phyloP scores from a whole-genome alignment of 768 basidiomycete species.

The Kwoniella dejecticola region DNA sequence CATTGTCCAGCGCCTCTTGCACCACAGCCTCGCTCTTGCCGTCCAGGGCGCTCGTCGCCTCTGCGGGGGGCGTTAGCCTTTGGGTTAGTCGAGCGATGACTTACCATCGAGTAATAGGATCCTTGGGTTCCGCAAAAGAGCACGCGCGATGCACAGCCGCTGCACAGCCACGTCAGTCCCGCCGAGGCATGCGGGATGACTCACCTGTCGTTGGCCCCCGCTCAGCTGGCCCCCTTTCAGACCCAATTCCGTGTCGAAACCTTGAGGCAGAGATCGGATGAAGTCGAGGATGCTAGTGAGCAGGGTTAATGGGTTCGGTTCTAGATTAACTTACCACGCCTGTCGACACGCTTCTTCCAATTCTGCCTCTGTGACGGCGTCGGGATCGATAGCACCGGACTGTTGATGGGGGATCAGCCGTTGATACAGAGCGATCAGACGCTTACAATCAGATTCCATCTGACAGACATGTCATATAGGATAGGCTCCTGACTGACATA shows the following conservation, averaged over 20 bases:
- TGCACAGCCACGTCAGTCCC: slow-evolving; percentile 21
- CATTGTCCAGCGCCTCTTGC: slow-evolving; percentile 48
- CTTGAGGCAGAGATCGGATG: slow-evolving; percentile 35
- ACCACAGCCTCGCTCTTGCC: slow-evolving; percentile 45
- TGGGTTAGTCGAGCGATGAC: not conserved
- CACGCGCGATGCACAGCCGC: slow-evolving; percentile 53
- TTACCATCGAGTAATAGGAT: slow-evolving; percentile 50
- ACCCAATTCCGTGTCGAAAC: slow-evolving; percentile 49
- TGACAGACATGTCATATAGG: slow-evolving; percentile 49
- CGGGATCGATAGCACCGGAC: slow-evolving; percentile 28
- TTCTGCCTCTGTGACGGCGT: slow-evolving; percentile 24
- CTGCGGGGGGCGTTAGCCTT: not conserved
- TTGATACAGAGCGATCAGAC: not conserved
- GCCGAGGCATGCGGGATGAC: not conserved
- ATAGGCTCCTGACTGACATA: slow-evolving; percentile 54
- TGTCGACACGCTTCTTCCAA: slow-evolving; percentile 34
- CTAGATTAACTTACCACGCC: slow-evolving; percentile 41
- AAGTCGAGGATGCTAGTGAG: slow-evolving; percentile 37
- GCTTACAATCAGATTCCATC: slow-evolving; percentile 45
- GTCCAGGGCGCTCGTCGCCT: slow-evolving; percentile 50
- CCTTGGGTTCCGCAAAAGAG: slow-evolving; percentile 46
- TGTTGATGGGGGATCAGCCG: not conserved
- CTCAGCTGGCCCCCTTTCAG: slow-evolving; percentile 49
- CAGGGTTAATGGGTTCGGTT: not conserved
- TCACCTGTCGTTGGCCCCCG: slow-evolving; percentile 51